Evolutionary conservation across 2,329 filamentous ascomycete species (phyloP).

Genomic region (Emericellopsis atlantica): DNA sequence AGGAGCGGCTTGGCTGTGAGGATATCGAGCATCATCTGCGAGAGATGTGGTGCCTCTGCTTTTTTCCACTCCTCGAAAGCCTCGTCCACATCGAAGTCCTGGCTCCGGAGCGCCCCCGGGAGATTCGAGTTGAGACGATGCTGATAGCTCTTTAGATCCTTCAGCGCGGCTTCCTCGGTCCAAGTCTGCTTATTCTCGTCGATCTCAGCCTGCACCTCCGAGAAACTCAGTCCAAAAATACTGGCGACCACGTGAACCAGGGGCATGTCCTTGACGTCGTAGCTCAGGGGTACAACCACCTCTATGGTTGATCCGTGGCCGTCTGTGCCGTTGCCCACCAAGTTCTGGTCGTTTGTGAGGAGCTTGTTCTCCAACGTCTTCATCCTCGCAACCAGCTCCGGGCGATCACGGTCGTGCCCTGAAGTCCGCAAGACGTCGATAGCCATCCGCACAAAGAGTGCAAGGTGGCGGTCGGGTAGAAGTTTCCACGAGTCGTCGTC

Average conservation of each 20-base stretch:
- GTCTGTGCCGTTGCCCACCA: conserved; percentile 29
- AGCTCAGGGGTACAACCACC: conserved; percentile 69
- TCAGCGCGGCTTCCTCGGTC: conserved; percentile 85
- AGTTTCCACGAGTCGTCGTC: conserved; percentile 85
- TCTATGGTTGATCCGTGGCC: conserved; percentile 49
- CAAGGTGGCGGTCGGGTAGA: conserved; percentile 87
- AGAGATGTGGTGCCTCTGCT: conserved; percentile 74
- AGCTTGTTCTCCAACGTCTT: conserved; percentile 84
- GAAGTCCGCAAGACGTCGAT: conserved; percentile 69
- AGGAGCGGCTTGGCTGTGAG: conserved; percentile 76
- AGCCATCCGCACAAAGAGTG: conserved; percentile 82
- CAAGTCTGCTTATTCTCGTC: conserved; percentile 68
- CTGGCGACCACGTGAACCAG: conserved; percentile 77
- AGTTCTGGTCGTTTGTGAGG: conserved; percentile 83
- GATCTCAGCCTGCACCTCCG: conserved; percentile 77
- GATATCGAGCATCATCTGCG: conserved; percentile 87
- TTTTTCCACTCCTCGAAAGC: conserved; percentile 86
- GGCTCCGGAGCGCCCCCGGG: conserved; percentile 60
- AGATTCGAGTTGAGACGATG: conserved; percentile 73
- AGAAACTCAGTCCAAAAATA: conserved; percentile 71
- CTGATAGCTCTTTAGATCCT: conserved; percentile 89
- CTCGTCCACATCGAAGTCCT: conserved; percentile 85
- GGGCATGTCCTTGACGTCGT: conserved; percentile 95
- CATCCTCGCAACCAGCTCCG: conserved; percentile 70
- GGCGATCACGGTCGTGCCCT: conserved; percentile 73